Evolutionary conservation across 2,329 filamentous ascomycete genomes (phyloP).

Genomic region (Fusarium sp.): DNA sequence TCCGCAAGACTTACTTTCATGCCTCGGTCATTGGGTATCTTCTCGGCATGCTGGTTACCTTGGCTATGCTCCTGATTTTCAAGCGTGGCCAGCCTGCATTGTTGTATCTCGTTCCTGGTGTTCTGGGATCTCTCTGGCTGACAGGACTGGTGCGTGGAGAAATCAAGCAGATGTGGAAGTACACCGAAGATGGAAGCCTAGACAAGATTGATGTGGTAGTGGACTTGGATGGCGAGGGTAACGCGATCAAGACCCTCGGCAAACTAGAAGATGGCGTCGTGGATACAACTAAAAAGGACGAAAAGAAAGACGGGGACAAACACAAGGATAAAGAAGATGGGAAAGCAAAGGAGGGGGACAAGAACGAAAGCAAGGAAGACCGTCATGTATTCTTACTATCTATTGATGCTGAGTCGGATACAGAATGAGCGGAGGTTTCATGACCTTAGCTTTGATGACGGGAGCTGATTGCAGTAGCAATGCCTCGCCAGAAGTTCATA

Average conservation of each 20-base stretch:
- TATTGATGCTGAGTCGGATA: constrained; percentile 42
- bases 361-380: constrained; percentile 28
- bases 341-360: constrained; percentile 1
- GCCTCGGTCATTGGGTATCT: constrained; percentile 81
- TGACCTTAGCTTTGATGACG: neutral
- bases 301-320: constrained; percentile 38
- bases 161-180: constrained; percentile 78
- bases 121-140: constrained; percentile 78
- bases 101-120: constrained; percentile 89
- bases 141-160: constrained; percentile 79
- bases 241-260: constrained; percentile 53
- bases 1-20: constrained; percentile 87
- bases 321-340: constrained; percentile 17
- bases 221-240: constrained; percentile 61
- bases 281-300: constrained; percentile 46
- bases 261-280: constrained; percentile 51
- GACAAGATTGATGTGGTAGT: constrained; percentile 65
- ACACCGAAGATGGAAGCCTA: constrained; percentile 75
- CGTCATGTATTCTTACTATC: constrained; percentile 49
- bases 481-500: neutral
- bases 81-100: constrained; percentile 89
- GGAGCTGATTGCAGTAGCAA: neutral
- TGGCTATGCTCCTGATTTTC: constrained; percentile 80
- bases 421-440: constrained; percentile 9
- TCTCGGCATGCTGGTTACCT: constrained; percentile 78